phyloP scores from a whole-genome alignment of 2,329 filamentous ascomycete species.

The Achaetomium macrosporum region DNA sequence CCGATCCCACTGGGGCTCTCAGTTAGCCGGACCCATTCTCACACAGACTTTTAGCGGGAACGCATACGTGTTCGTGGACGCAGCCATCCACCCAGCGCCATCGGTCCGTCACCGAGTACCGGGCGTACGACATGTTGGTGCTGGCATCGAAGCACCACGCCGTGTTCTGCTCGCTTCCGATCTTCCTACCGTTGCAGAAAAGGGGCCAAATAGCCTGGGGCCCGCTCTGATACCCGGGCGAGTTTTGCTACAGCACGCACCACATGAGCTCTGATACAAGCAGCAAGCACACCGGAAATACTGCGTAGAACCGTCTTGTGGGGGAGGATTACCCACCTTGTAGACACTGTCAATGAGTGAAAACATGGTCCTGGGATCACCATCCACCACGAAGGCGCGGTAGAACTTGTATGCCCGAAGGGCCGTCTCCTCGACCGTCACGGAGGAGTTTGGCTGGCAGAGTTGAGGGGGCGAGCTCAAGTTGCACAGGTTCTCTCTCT shows the following conservation, averaged over 20 bases:
- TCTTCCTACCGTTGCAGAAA: slow-evolving; percentile 33
- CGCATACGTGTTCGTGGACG: slow-evolving; percentile 36
- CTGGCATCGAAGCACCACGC: slow-evolving; percentile 35
- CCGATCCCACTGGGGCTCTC: background rate
- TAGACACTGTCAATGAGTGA: slow-evolving; percentile 35
- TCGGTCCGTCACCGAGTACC: slow-evolving; percentile 33
- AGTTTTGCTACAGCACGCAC: slow-evolving; percentile 31
- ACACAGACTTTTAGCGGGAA: no score
- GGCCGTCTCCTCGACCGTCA: slow-evolving; percentile 35
- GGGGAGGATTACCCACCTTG: slow-evolving; percentile 24
- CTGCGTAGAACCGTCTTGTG: no score
- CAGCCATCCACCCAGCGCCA: slow-evolving; percentile 38
- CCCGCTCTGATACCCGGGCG: slow-evolving; percentile 32
- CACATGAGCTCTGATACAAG: background rate
- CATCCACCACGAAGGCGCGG: slow-evolving; percentile 36
- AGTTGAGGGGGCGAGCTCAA: slow-evolving; percentile 31
- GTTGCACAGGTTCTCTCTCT: slow-evolving; percentile 35
- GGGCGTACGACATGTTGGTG: slow-evolving; percentile 38
- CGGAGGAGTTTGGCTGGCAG: slow-evolving; percentile 31
- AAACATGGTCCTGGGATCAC: slow-evolving; percentile 36
- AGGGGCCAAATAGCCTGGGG: slow-evolving; percentile 34
- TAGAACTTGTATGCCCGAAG: slow-evolving; percentile 36
- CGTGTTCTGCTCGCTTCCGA: slow-evolving; percentile 31
- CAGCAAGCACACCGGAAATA: no score
- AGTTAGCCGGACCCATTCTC: no score